Base-by-base conservation (phyloP, 169 alveolate genomes). In the Plasmodium fragile region DNA sequence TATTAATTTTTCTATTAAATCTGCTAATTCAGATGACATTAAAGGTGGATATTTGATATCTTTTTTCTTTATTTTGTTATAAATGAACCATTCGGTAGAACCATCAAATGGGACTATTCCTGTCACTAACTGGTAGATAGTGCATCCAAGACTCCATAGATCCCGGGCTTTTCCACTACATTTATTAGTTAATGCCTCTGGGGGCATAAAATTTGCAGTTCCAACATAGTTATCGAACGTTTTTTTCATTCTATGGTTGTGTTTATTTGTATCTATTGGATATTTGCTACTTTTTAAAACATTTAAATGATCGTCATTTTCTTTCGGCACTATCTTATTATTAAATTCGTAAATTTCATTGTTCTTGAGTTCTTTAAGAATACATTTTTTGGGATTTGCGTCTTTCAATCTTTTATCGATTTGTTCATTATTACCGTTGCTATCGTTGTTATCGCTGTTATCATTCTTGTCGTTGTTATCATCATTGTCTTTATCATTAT, bases 121-220 rank as follows among this genome's bases (percentile, higher is more conserved):
- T 18, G 97, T 81, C 39, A 97, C 92, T 81, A 98, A 90, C 85
- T 98, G 99, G 83, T 96, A 98, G 41, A 98, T 94, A 11, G 98
- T 95, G 77, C 99, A 98, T 4, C 99, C 99, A 45, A 97, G 96
- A 73, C 98, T 95, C 99, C 99, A 98, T 36, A 97, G 79, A 95
- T 98, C 99, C 59, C 98, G 93, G 71, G 96, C 96, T 59, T 93
- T 92, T 41, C 98, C 98, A 83, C 97, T 94, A 72, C 97, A 97
- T 69, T 95, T 84, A 84, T 98, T 98, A 43, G 96, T 93, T 41
- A 98, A 95, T n/a, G 98, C 96, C 94, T 98, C 99, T 0, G 99
- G 99, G 8, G 99, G 97, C 99, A 98, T 98, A 94, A 97, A 98
- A 90, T 98, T 97, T 3, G 99, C 98, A 0, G 99, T 97, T 34